A percentile compares a stretch with the other conserved stretches of the same genome.
Evolutionary conservation across 495 filamentous ascomycete species (phyloP).

Genomic region (Darksidea phi): DNA sequence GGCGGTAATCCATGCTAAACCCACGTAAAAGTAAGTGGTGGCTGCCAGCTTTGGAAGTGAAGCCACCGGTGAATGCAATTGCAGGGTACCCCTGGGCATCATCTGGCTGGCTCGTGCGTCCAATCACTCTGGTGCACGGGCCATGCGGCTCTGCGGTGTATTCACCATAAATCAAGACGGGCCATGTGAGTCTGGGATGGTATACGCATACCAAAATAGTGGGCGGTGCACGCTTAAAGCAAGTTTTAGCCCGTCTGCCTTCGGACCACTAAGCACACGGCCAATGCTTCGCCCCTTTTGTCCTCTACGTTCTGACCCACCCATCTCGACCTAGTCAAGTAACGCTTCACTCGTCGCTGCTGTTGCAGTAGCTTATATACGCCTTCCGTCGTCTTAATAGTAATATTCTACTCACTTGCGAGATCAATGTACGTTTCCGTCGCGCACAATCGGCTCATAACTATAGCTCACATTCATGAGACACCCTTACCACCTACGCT

Average conservation of each 20-base stretch:
- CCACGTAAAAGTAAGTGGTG: conserved; percentile 24
- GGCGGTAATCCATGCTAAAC: conserved; percentile 17
- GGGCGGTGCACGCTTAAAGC: conserved; percentile 31
- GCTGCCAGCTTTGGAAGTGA: conserved; percentile 22
- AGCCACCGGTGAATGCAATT: conserved; percentile 29
- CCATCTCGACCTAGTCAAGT: not conserved
- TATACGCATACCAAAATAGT: conserved; percentile 11
- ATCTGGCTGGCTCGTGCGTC: not conserved
- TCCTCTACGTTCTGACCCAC: conserved; percentile 12
- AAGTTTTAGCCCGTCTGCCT: conserved; percentile 19
- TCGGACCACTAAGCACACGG: conserved; percentile 2
- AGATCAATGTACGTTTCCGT: too few relatives aligned
- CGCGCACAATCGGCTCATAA: too few relatives aligned
- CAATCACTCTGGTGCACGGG: not conserved
- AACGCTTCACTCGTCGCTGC: not conserved
- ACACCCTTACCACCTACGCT: too few relatives aligned
- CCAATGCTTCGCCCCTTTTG: conserved; percentile 35
- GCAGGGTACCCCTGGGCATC: conserved; percentile 12
- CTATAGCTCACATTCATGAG: too few relatives aligned
- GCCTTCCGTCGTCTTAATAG: not conserved
- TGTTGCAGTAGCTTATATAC: conserved; percentile 3
- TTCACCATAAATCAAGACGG: conserved; percentile 27
- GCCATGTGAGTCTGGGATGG: conserved; percentile 15
- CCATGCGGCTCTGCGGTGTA: conserved; percentile 34
- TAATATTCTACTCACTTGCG: too few relatives aligned